Base-by-base conservation (phyloP, 768 basidiomycete species). In the Trametes cingulata region DNA sequence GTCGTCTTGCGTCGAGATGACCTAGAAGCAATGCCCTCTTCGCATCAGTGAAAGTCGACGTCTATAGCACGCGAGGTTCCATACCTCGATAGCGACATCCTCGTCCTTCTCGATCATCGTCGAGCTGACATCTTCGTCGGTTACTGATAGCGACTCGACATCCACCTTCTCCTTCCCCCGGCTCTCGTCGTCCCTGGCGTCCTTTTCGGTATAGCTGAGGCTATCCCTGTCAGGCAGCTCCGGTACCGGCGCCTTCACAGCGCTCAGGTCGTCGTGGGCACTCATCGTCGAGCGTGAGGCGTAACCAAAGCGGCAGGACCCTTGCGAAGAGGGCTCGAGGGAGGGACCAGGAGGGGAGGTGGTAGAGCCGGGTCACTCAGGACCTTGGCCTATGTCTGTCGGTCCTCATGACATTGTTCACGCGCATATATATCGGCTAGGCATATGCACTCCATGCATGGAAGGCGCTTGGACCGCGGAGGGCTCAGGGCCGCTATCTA, bases 1-100 rank as follows among this genome's bases (percentile, higher is more conserved):
- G 64, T 83, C 78, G 64, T 84, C 82, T 40, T 77, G 71, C 1
- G 77, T 71, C 2, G 81, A 80, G 45, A 83, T 74, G 56, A 83
- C 76, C 80, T 81, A 54, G 33, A 22, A 9, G 35, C 25, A 19
- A n/a, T 10, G 20, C 20, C 12, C n/a, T 2, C 15, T 4, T 6
- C 27, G 17, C 22, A 37, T 8, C 12, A 13, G 3, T 5, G 10
- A 6, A 19, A 15, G 1, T 19, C 9, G 17, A 12, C 8, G 7
- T 10, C 10, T 14, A n/a, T 1, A 51, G 35, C 4, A 29, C n/a
- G 14, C 25, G 25, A 37, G 15, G 7, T 33, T 10, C 10, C 29
- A 40, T 61, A 78, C 78, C 72, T 76, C 70, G 22, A 74, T 64
- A 8, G 80, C 78, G 24, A 81, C 78, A 45, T 77, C 80, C 58